phyloP scores from a whole-genome alignment of 2,329 filamentous ascomycete species.

The Penicillium sp. region DNA sequence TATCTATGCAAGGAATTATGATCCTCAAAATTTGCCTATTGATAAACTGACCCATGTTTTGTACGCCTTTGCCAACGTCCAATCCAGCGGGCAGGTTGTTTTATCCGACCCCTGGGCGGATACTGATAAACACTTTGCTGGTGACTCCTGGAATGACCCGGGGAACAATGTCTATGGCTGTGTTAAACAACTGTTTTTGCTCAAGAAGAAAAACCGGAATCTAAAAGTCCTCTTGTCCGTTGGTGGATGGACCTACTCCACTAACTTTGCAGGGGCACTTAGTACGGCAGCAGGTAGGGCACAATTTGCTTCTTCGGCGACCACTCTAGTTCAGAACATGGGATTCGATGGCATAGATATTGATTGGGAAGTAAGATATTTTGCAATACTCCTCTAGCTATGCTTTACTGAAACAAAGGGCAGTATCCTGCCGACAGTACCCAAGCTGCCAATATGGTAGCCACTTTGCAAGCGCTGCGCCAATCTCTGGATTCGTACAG shows the following conservation, averaged over 20 bases:
- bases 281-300: constrained; percentile 62
- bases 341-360: constrained; percentile 63
- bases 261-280: constrained; percentile 72
- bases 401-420: not conserved
- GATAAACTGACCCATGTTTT: constrained; percentile 84
- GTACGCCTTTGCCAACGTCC: constrained; percentile 88
- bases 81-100: constrained; percentile 71
- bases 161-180: constrained; percentile 76
- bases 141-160: constrained; percentile 66
- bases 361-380: constrained; percentile 42
- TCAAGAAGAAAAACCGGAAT: constrained; percentile 74
- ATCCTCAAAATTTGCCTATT: constrained; percentile 76
- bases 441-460: constrained; percentile 38
- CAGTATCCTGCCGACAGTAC: constrained; percentile 35
- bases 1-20: constrained; percentile 81
- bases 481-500: constrained; percentile 46
- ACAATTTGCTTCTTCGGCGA: constrained; percentile 69
- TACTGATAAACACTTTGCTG: constrained; percentile 65
- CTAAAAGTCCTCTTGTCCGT: constrained; percentile 80
- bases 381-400: not conserved
- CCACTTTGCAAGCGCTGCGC: constrained; percentile 34
- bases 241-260: constrained; percentile 76
- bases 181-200: constrained; percentile 71
- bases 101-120: constrained; percentile 71
- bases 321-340: constrained; percentile 73